Evolutionary conservation across 345 rosid species (phyloP).

Genomic region (Eucalyptus marginata): DNA sequence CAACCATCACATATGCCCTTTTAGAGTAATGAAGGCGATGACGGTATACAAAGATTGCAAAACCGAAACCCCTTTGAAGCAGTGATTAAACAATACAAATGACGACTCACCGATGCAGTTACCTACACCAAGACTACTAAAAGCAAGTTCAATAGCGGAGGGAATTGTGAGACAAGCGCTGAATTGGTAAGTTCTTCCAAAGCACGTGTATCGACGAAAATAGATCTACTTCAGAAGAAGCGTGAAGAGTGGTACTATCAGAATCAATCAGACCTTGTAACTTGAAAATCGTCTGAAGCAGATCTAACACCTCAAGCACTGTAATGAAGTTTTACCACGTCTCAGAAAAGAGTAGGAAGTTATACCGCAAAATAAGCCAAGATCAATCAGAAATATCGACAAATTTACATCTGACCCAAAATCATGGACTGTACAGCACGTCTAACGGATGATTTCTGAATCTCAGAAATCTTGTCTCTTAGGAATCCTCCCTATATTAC

Average conservation of each 20-base stretch:
- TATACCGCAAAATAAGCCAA: not conserved
- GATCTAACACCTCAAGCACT: not conserved
- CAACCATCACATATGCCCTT: not conserved
- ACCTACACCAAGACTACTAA: not conserved
- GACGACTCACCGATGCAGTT: not conserved
- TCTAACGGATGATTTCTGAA: not conserved
- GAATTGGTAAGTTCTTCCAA: not conserved
- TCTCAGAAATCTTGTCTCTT: not conserved
- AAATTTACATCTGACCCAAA: conserved; percentile 31
- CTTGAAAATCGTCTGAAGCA: not conserved
- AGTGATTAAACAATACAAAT: not conserved
- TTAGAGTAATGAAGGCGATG: not conserved
- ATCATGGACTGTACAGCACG: conserved; percentile 16
- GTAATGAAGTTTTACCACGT: not conserved
- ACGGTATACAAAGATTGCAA: not conserved
- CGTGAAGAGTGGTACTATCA: not conserved
- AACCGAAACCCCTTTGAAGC: not conserved
- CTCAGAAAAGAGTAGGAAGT: not conserved
- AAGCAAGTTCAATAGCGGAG: not conserved
- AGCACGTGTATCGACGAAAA: not conserved
- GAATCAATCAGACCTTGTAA: not conserved
- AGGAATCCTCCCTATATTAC: conserved; percentile 18
- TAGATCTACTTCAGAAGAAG: not conserved
- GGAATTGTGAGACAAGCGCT: not conserved
- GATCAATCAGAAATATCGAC: not conserved